These are phyloP conservation scores for Colletotrichum eleusines DNA, from an alignment of 2,329 filamentous ascomycete species.

Conservation along the genomic window DNA sequence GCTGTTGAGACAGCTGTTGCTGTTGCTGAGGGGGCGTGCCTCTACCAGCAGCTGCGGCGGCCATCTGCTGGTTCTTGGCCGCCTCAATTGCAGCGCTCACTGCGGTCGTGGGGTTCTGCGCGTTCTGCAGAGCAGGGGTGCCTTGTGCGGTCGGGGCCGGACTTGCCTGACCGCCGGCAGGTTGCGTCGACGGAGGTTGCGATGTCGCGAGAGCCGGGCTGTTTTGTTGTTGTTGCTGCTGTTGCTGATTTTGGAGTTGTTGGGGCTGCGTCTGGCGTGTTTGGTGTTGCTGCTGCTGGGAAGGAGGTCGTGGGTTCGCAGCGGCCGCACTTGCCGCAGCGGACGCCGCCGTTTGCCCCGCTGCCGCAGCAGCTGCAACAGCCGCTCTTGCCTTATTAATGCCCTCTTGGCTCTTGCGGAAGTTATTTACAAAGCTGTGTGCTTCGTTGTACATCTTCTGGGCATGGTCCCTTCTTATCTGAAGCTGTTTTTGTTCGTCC, in stretches of 20 bases:
- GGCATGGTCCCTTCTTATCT: slow-evolving; percentile 58
- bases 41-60: slow-evolving; percentile 45
- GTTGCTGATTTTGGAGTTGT: slow-evolving; percentile 38
- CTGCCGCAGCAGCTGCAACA: slow-evolving; percentile 44
- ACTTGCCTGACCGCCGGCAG: slow-evolving; percentile 33
- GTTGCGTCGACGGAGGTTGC: slow-evolving; percentile 35
- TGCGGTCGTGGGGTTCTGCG: slow-evolving; percentile 52
- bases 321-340: neutral
- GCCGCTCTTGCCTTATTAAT: slow-evolving; percentile 46
- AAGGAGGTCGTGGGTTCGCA: neutral
- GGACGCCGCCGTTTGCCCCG: slow-evolving; percentile 14
- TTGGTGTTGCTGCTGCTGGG: slow-evolving; percentile 16
- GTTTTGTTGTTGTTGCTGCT: slow-evolving; percentile 40
- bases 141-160: slow-evolving; percentile 6
- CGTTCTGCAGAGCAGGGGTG: slow-evolving; percentile 41
- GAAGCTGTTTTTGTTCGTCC: slow-evolving; percentile 61
- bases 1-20: slow-evolving; percentile 42
- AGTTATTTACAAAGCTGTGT: slow-evolving; percentile 60
- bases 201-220: slow-evolving; percentile 43
- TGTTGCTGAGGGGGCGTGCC: slow-evolving; percentile 46
- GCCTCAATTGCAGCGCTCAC: slow-evolving; percentile 60
- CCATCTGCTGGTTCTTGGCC: slow-evolving; percentile 57
- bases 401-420: slow-evolving; percentile 60
- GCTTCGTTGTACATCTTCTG: slow-evolving; percentile 61
- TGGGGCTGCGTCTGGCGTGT: slow-evolving; percentile 27